These are phyloP conservation scores for Dendryphion nanum DNA, from an alignment of 2,329 filamentous ascomycete species.

Conservation along the genomic window DNA sequence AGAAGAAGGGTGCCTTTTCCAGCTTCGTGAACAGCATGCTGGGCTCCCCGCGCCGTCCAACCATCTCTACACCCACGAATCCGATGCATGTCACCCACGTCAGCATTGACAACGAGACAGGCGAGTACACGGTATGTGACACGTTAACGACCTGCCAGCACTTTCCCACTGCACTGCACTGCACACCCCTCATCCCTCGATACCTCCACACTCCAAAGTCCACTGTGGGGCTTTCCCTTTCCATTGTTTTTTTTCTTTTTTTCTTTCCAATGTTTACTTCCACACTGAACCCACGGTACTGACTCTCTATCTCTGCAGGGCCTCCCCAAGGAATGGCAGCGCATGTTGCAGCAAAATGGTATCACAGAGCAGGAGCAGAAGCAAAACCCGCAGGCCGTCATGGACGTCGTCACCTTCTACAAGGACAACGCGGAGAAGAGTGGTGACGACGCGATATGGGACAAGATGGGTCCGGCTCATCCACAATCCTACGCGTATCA, in stretches of 20 bases:
- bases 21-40: constrained; percentile 41
- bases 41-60: constrained; percentile 76
- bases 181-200: background rate
- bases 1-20: constrained; percentile 43
- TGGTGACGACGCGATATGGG: constrained; percentile 83
- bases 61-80: constrained; percentile 97
- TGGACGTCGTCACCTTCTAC: constrained; percentile 95
- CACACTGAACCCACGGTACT: constrained; percentile 6
- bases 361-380: constrained; percentile 95
- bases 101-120: constrained; percentile 92
- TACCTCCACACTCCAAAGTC: background rate
- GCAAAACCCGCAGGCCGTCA: constrained; percentile 91
- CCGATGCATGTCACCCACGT: constrained; percentile 98
- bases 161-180: background rate
- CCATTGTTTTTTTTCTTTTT: background rate
- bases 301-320: constrained; percentile 56
- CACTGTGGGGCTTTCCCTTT: background rate
- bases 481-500: constrained; percentile 49
- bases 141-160: constrained; percentile 6
- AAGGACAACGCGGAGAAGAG: constrained; percentile 85
- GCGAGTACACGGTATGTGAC: constrained; percentile 80
- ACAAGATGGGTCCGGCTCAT: constrained; percentile 91
- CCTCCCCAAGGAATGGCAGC: constrained; percentile 96
- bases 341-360: constrained; percentile 89
- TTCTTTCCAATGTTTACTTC: background rate